Evolutionary conservation across 2,329 filamentous ascomycete species (phyloP).

Genomic region (Penicillium sp.): DNA sequence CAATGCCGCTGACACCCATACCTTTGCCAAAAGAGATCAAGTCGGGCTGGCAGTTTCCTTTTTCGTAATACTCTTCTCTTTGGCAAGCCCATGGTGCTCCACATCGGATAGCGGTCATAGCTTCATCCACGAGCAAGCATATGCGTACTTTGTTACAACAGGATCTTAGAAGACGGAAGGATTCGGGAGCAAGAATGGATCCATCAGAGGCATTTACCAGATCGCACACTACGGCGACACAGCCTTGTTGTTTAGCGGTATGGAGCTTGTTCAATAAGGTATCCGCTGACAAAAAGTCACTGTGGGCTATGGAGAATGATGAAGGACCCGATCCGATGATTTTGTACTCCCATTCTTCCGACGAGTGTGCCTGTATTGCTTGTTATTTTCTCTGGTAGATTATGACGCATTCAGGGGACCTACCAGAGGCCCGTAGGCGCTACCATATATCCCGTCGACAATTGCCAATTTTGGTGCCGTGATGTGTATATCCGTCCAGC

Average conservation of each 20-base stretch:
- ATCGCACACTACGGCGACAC: neutral
- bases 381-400: neutral
- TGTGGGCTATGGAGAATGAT: neutral
- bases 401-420: neutral
- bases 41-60: neutral
- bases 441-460: constrained; percentile 2
- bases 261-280: neutral
- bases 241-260: neutral
- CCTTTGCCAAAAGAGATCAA: constrained; percentile 3
- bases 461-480: neutral
- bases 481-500: neutral
- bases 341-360: constrained; percentile 1
- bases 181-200: neutral
- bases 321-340: neutral
- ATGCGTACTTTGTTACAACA: neutral
- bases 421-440: constrained; percentile 1
- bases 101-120: constrained; percentile 4
- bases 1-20: neutral
- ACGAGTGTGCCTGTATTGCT: neutral
- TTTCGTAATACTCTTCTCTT: constrained; percentile 1
- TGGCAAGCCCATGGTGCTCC: constrained; percentile 1
- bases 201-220: constrained; percentile 1
- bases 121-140: constrained; percentile 2
- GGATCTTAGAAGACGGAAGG: neutral
- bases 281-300: neutral